Base-by-base conservation (phyloP, 345 rosid genomes). In the Citrus trifoliata region DNA sequence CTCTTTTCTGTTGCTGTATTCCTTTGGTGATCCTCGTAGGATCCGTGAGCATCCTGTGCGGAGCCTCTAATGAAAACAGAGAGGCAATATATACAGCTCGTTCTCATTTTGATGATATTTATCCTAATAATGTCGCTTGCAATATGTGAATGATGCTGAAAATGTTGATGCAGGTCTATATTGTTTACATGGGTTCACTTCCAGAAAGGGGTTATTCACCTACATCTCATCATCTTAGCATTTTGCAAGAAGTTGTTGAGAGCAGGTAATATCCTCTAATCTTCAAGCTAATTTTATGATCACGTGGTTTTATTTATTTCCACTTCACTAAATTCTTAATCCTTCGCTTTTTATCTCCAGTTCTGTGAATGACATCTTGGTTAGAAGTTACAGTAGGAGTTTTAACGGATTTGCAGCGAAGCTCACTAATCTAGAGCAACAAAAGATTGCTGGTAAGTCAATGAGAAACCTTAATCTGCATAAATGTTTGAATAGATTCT, bases 371-470 rank as follows among this genome's bases (percentile, higher is more conserved):
- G 64, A 70, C 38, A 12, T 61, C 8, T 22, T 87, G 76, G 37
- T 87, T 33, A 81, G 77, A 67, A 86, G 88, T 69, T 85, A 86
- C 77, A 59, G 2, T 13, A 81, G 79, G 80, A 88, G 91, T 60
- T 88, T 88, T 78, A 85, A 83, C 68, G 91, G 88, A 48, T 86
- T 88, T 82, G 89, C 84, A 1, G 88, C 89, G 32, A 81, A 33
- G 76, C 86, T 88, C 48, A 84, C 81, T 9, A 74, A 85, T n/a
- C 12, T 32, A 0, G 91, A 88, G 81, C 83, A 71, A 6, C 40
- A 82, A 51, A 74, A 25, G 48, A 74, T 88, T 4, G 76, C 86
- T 4, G 33, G 88, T 84, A 24, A 83, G 86, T 71, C 56, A 51
- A 51, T 21, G 56, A 51, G 22, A 14, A 16, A 51, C 7, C 56